phyloP scores from a whole-genome alignment of 768 basidiomycete genomes.

The Boletus rubroflammeus region DNA sequence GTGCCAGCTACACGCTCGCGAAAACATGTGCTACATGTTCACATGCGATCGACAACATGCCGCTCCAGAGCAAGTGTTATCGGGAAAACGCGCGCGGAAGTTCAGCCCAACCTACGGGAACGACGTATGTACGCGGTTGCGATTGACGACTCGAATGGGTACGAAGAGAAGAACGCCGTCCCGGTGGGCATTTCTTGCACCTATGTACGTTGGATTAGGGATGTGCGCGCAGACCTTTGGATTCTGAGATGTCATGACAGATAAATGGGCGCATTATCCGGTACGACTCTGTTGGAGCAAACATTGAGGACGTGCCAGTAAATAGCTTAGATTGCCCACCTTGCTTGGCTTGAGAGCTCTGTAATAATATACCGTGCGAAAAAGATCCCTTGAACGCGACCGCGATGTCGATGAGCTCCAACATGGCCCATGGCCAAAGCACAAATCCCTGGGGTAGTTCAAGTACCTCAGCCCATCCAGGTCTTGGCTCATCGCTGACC shows the following conservation, averaged over 20 bases:
- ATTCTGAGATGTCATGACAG: background rate
- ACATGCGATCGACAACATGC: background rate
- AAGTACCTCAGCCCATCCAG: constrained; percentile 37
- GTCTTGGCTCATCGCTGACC: constrained; percentile 51
- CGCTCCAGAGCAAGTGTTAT: background rate
- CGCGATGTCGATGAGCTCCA: constrained; percentile 22
- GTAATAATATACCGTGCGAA: constrained; percentile 7
- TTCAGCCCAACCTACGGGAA: no score
- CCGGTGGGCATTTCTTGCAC: background rate
- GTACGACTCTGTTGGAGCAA: background rate
- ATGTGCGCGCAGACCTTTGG: background rate
- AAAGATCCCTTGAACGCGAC: background rate
- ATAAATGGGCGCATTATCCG: background rate
- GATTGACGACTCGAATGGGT: background rate
- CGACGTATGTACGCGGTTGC: no score
- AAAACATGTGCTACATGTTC: background rate
- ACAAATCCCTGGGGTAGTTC: constrained; percentile 53
- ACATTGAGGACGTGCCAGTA: background rate
- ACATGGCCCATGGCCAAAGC: constrained; percentile 38
- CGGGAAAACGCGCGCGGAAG: background rate
- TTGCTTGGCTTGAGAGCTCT: no score
- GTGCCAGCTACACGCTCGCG: background rate
- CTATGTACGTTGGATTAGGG: background rate
- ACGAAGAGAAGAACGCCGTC: background rate
- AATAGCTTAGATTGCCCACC: no score